A percentile compares a stretch with the other conserved stretches of the same genome.
These are phyloP conservation scores for Cymbidium sinense DNA, from an alignment of 106 monocot species.

Conservation along the genomic window DNA sequence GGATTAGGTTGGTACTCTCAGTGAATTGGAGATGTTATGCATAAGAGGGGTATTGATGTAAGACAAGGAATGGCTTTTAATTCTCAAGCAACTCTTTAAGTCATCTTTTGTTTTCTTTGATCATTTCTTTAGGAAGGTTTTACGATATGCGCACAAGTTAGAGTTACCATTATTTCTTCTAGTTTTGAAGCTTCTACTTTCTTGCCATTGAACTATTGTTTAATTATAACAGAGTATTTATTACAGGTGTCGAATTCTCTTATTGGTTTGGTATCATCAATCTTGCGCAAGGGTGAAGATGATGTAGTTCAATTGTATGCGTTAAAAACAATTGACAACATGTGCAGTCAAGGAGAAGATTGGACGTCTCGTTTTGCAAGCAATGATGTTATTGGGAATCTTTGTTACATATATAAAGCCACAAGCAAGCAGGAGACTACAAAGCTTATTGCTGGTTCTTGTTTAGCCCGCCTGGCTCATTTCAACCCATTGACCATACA, in stretches of 20 bases:
- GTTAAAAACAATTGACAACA: slow-evolving; percentile 84
- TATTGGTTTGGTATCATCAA: slow-evolving; percentile 78
- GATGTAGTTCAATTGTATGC: slow-evolving; percentile 89
- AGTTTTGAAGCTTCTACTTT: not conserved
- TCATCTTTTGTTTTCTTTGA: not conserved
- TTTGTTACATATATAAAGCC: slow-evolving; percentile 89
- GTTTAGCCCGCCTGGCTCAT: slow-evolving; percentile 74
- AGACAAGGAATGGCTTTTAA: not conserved
- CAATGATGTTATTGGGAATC: slow-evolving; percentile 71
- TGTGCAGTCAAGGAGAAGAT: slow-evolving; percentile 79
- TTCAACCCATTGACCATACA: slow-evolving; percentile 63
- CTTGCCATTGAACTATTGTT: not conserved
- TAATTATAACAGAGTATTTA: not conserved
- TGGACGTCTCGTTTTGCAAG: slow-evolving; percentile 83
- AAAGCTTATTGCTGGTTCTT: slow-evolving; percentile 85
- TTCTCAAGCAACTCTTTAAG: too few species aligned
- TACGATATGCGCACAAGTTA: not conserved
- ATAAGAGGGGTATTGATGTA: too few species aligned
- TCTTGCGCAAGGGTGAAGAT: slow-evolving; percentile 91
- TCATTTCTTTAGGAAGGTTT: not conserved
- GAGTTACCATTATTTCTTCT: not conserved
- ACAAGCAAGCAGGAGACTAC: slow-evolving; percentile 84
- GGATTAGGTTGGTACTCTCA: too few species aligned
- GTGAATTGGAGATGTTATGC: too few species aligned
- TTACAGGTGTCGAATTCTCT: slow-evolving; percentile 75